Conservation (phyloP, 768 basidiomycete species). For the Trametes sanguinea region DNA sequence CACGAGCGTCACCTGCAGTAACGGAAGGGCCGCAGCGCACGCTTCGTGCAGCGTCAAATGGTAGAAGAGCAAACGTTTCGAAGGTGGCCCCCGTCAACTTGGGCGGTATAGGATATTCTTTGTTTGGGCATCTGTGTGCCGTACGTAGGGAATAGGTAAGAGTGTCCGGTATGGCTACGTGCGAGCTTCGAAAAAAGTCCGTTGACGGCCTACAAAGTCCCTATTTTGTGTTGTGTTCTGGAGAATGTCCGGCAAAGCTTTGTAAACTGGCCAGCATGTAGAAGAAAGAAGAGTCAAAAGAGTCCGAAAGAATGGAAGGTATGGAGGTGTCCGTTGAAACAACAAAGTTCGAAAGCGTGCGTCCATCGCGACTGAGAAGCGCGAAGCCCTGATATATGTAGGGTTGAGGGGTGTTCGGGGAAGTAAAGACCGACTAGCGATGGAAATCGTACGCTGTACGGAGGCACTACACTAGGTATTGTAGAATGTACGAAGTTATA, state of each 20-base stretch:
- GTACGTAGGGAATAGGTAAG: conserved; percentile 8
- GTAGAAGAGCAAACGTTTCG: neutral
- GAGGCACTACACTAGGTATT: conserved; percentile 19
- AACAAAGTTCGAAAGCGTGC: neutral
- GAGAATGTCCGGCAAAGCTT: conserved; percentile 12
- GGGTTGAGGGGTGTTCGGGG: neutral
- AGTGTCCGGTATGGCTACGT: conserved; percentile 16
- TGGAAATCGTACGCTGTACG: conserved; percentile 18
- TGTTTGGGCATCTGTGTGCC: conserved; percentile 1
- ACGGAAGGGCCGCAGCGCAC: neutral
- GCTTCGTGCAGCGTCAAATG: neutral
- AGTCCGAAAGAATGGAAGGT: conserved; percentile 1
- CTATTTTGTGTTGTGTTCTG: neutral
- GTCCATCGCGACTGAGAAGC: neutral
- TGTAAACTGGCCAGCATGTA: conserved; percentile 12
- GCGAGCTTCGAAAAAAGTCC: conserved; percentile 6
- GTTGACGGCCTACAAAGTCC: conserved; percentile 17
- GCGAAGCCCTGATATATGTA: neutral
- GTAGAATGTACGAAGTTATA: conserved; percentile 17
- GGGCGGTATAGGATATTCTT: conserved; percentile 3
- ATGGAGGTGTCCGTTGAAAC: conserved; percentile 1
- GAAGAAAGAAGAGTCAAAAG: neutral
- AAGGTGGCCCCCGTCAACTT: neutral
- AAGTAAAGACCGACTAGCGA: conserved; percentile 20
- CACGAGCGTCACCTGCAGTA: neutral